Evolutionary conservation across 208 protist species (phyloP), one percentile per base, ranked within the genome.

Genomic region (Trypanosomatidae sp.): DNA sequence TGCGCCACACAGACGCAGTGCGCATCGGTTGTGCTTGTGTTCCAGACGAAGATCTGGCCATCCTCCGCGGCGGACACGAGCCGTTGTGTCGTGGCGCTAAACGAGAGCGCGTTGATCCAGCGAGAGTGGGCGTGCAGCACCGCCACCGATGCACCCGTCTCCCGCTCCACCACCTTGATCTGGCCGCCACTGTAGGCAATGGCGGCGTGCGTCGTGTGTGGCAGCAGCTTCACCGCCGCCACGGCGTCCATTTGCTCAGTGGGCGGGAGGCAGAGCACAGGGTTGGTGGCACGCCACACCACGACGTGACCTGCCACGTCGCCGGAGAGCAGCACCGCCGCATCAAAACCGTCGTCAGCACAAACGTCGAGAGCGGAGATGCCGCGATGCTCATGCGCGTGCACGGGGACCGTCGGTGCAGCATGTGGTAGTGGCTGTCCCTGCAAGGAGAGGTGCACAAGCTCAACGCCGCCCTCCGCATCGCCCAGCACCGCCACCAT

Each of bases 121-220:
- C 84, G 73, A 1, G 87, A 72, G 77, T 94, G 90, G 22, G 90
- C 90, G 44, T 87, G 86, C 3, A 94, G 76, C 13, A 76, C 73
- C 0, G 86, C 36, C 10, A 39, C 33, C 6, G 77, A 60, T 1
- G 71, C 68, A 17, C 87, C 90, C 2, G 46, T 84, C 17, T 22
- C 62, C 1, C 66, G 64, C 10, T 70, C 56, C 30, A 87, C 60
- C 1, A 94, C 17, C 10, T 74, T 62, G 39, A 94, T 69, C 47
- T 85, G 85, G 3, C 90, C 90, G 10, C 80, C 71, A 22, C 87
- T 84, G 41, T 84, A 90, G 17, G 83, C 83, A 7, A 79, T 80
- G 3, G 84, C 90, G 5, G 83, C 76, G 5, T n/a, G 62, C n/a
- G 30, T 43, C 36, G n/a, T 43, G 22, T 28, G 43, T 22, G 2